Conservation (phyloP, 2,329 filamentous ascomycete genomes). For the Rugonectria rugulosa region DNA sequence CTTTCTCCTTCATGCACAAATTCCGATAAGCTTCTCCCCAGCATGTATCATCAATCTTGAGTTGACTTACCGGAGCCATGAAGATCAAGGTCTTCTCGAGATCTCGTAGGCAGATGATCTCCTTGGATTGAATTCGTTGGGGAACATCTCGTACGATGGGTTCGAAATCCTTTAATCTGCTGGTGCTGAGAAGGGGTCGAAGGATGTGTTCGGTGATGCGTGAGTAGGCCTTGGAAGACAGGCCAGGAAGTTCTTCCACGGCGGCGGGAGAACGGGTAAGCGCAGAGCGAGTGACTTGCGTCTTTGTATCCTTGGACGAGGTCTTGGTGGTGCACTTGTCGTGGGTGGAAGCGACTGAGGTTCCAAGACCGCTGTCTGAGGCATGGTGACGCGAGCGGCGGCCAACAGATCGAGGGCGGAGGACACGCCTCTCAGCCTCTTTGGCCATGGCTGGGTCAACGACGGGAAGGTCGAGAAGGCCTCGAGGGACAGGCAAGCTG, state of each 20-base stretch:
- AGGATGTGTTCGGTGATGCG: conserved; percentile 84
- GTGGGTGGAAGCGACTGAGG: conserved; percentile 73
- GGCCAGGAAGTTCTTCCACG: conserved; percentile 60
- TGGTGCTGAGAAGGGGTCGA: conserved; percentile 77
- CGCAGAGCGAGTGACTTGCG: conserved; percentile 54
- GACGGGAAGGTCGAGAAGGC: conserved; percentile 65
- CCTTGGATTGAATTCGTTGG: conserved; percentile 79
- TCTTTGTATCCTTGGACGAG: conserved; percentile 47
- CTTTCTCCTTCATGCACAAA: conserved; percentile 78
- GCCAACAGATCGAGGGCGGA: conserved; percentile 62
- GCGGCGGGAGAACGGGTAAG: conserved; percentile 67
- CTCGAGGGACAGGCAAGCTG: conserved; percentile 66
- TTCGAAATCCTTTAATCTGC: conserved; percentile 80
- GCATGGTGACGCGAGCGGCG: conserved; percentile 71
- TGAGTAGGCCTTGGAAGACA: conserved; percentile 74
- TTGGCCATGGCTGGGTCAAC: conserved; percentile 57
- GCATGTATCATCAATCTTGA: conserved; percentile 61
- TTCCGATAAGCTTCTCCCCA: conserved; percentile 73
- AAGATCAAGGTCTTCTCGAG: conserved; percentile 93
- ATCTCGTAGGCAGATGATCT: conserved; percentile 90
- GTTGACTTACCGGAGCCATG: conserved; percentile 88
- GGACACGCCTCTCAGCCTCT: conserved; percentile 56
- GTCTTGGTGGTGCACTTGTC: conserved; percentile 56
- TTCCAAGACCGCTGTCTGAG: conserved; percentile 89
- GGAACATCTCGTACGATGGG: conserved; percentile 81